Conservation (phyloP, 1,139 yeast species). For the Pichia sp. region DNA sequence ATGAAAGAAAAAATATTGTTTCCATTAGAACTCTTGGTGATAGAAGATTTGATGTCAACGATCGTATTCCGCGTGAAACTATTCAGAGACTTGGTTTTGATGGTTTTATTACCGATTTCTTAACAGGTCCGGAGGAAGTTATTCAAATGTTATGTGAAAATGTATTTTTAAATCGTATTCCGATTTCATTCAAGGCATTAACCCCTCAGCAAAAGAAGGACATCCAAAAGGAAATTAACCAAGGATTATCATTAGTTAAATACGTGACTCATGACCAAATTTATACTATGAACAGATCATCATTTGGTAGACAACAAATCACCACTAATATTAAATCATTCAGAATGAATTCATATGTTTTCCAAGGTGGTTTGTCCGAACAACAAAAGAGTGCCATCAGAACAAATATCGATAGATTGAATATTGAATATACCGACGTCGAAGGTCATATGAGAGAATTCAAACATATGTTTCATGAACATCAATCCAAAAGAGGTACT, state of each 20-base stretch:
- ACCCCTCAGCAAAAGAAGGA: slow-evolving; percentile 40
- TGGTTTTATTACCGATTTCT: slow-evolving; percentile 69
- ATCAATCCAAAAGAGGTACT: slow-evolving; percentile 10
- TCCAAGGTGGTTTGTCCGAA: slow-evolving; percentile 43
- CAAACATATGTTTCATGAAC: slow-evolving; percentile 14
- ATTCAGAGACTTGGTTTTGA: slow-evolving; percentile 65
- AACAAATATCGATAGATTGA: slow-evolving; percentile 21
- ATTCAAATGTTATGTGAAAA: slow-evolving; percentile 69
- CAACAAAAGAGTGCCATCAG: slow-evolving; percentile 28
- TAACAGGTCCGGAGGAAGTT: slow-evolving; percentile 76
- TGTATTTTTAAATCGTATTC: slow-evolving; percentile 58
- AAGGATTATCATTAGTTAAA: slow-evolving; percentile 47
- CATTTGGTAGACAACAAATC: slow-evolving; percentile 55
- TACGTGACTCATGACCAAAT: slow-evolving; percentile 60
- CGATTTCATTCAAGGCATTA: slow-evolving; percentile 52
- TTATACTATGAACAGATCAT: slow-evolving; percentile 51
- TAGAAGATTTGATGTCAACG: slow-evolving; percentile 27
- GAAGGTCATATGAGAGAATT: slow-evolving; percentile 9
- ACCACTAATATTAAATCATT: slow-evolving; percentile 34
- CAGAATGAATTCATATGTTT: slow-evolving; percentile 29
- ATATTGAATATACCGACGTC: slow-evolving; percentile 11
- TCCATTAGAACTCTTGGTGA: slow-evolving; percentile 44
- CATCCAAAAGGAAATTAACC: slow-evolving; percentile 29
- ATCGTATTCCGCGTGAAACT: slow-evolving; percentile 33
- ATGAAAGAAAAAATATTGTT: slow-evolving; percentile 37